A percentile compares a stretch with the other conserved stretches of the same genome.
Evolutionary conservation across 2,329 filamentous ascomycete genomes (phyloP).

Genomic region (Exophiala aquamarina): DNA sequence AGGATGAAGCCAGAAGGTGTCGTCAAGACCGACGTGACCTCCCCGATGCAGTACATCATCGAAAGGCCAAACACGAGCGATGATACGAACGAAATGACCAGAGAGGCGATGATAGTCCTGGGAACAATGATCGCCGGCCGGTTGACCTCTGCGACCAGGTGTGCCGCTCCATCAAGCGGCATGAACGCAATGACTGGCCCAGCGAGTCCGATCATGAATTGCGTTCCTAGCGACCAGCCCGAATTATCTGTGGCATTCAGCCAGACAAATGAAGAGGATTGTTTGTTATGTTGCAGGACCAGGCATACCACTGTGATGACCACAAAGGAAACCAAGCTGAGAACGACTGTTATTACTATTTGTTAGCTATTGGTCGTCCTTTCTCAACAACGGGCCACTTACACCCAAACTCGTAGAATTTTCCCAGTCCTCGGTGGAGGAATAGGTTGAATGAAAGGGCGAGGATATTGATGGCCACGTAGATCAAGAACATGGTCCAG

Average conservation of each 20-base stretch:
- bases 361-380: neutral
- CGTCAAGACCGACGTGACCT: slow-evolving; percentile 13
- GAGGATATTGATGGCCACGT: slow-evolving; percentile 2
- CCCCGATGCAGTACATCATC: slow-evolving; percentile 21
- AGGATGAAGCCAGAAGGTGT: slow-evolving; percentile 2
- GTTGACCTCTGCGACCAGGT: slow-evolving; percentile 40
- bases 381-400: neutral
- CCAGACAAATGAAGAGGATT: slow-evolving; percentile 1
- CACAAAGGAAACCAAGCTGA: slow-evolving; percentile 5
- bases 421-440: neutral
- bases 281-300: slow-evolving; percentile 4
- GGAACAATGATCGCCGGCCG: slow-evolving; percentile 34
- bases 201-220: slow-evolving; percentile 1
- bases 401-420: slow-evolving; percentile 3
- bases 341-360: neutral
- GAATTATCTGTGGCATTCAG: neutral
- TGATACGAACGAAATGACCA: slow-evolving; percentile 36
- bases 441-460: slow-evolving; percentile 23
- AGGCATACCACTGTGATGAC: slow-evolving; percentile 5
- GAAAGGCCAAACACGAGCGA: slow-evolving; percentile 20
- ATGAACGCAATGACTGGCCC: slow-evolving; percentile 2
- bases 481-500: slow-evolving; percentile 21
- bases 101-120: slow-evolving; percentile 33
- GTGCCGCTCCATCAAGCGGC: slow-evolving; percentile 35
- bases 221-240: slow-evolving; percentile 1